Evolutionary conservation across 108 stramenopile genomes (phyloP), one percentile per base, ranked within the genome.

Genomic region (Cylindrotheca closterium): DNA sequence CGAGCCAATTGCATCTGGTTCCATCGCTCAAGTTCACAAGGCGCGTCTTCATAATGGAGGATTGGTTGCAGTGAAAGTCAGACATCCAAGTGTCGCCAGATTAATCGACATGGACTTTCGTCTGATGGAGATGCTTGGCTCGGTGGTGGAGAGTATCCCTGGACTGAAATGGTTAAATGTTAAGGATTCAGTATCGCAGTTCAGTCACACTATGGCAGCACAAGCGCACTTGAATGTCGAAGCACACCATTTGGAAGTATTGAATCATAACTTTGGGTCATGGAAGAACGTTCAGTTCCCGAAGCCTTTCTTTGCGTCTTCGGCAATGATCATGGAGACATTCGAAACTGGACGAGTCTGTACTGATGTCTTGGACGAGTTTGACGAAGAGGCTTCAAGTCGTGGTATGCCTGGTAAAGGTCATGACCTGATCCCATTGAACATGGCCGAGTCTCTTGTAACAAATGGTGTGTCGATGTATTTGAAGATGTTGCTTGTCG

Each of bases 401-500:
- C 18, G 5, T 19, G 31, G 47, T 7, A 30, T 30, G 4, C 34
- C 42, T 45, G 4, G 27, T 4, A 29, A 70, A 52, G 77, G 49
- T 34, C 47, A 49, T 47, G 69, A 79, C 8, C 8, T 79, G n/a
- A 68, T 82, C n/a, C 79, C 79, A 18, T 5, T 75, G 12, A 50
- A 73, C 1, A 25, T 77, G 51, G 74, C 70, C 15, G 65, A 74
- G 26, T 91, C 87, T 63, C 65, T 95, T 27, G 87, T 95, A 18
- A 82, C 79, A 0, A 68, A 70, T 17, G 94, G 94, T 27, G 65
- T 86, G 37, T 79, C 83, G 48, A 58, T 95, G 47, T 95, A 92
- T 51, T 61, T 95, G 56, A 95, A 95, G 65, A 95, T 95, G 94
- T 74, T 95, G 19, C 67, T 95, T 32, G 49, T 69, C 34, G 94